These are phyloP conservation scores for Pythium vanterpoolii DNA, from an alignment of 352 stramenopile species.

Conservation along the genomic window DNA sequence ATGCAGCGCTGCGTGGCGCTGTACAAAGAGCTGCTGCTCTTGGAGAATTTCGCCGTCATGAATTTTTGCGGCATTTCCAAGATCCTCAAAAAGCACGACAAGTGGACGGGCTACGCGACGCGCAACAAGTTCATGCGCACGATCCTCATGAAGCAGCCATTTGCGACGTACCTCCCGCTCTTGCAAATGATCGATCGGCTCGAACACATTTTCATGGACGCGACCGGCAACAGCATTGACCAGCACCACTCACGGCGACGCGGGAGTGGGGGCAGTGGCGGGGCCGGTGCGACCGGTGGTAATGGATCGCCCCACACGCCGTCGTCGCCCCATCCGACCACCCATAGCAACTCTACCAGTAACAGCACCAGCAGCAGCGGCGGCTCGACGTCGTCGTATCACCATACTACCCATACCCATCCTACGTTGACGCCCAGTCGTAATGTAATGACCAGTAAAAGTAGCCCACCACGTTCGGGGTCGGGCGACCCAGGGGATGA, in stretches of 20 bases:
- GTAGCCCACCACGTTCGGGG: constrained; percentile 7
- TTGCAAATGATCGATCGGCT: constrained; percentile 85
- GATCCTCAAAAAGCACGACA: constrained; percentile 90
- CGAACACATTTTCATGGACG: constrained; percentile 87
- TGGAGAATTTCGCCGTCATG: constrained; percentile 89
- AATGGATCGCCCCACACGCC: background rate
- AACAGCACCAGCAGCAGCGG: background rate
- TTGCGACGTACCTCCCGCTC: constrained; percentile 80
- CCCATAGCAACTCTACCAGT: background rate
- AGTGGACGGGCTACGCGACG: constrained; percentile 90
- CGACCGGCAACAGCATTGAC: constrained; percentile 83
- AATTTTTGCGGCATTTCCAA: constrained; percentile 90
- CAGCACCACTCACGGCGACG: constrained; percentile 70
- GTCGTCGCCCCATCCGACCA: background rate
- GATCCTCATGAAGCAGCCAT: constrained; percentile 88
- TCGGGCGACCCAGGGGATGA: background rate
- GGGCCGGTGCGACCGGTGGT: background rate
- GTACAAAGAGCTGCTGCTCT: constrained; percentile 84
- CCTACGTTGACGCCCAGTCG: background rate
- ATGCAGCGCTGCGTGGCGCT: constrained; percentile 82
- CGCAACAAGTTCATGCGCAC: constrained; percentile 89
- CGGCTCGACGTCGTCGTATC: background rate
- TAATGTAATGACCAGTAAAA: too few species aligned
- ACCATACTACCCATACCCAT: background rate
- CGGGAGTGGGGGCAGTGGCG: constrained; percentile 13